phyloP scores from a whole-genome alignment of 2,329 filamentous ascomycete species.

The Domatiomyces catenatus region DNA sequence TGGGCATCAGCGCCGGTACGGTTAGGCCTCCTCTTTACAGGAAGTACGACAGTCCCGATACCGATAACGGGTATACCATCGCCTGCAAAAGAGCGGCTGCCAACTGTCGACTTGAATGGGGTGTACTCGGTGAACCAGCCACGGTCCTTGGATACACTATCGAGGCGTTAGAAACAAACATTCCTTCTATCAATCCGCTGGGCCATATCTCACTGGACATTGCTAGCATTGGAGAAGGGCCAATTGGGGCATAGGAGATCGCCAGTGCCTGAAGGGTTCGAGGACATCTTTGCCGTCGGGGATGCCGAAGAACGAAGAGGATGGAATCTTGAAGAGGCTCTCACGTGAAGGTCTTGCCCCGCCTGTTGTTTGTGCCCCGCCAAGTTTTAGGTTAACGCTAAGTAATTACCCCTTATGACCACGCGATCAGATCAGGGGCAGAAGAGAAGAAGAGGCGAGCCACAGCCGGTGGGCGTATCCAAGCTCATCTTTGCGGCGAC shows the following conservation, averaged over 20 bases:
- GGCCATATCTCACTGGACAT: not conserved
- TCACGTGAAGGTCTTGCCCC: too few species aligned
- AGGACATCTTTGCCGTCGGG: not conserved
- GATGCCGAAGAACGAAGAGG: too few species aligned
- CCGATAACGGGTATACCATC: not conserved
- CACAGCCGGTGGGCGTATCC: too few species aligned
- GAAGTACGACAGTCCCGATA: constrained; percentile 3
- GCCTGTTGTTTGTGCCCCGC: too few species aligned
- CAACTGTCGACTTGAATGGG: constrained; percentile 3
- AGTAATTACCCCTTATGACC: too few species aligned
- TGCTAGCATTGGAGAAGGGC: not conserved
- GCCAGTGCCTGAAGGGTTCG: not conserved
- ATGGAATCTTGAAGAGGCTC: too few species aligned
- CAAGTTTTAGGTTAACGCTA: too few species aligned
- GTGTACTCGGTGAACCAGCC: constrained; percentile 11
- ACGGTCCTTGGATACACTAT: constrained; percentile 8
- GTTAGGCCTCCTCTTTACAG: constrained; percentile 4
- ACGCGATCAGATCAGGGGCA: too few species aligned
- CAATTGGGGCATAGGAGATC: not conserved
- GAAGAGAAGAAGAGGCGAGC: too few species aligned
- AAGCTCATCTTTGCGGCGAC: too few species aligned
- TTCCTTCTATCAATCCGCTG: not conserved
- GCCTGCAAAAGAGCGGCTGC: not conserved
- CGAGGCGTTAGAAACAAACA: not conserved
- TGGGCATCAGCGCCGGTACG: constrained; percentile 1